Evolutionary conservation across 1,139 yeast species (phyloP), one percentile per base, ranked within the genome.

Genomic region (Nakaseomyces nivariensis): DNA sequence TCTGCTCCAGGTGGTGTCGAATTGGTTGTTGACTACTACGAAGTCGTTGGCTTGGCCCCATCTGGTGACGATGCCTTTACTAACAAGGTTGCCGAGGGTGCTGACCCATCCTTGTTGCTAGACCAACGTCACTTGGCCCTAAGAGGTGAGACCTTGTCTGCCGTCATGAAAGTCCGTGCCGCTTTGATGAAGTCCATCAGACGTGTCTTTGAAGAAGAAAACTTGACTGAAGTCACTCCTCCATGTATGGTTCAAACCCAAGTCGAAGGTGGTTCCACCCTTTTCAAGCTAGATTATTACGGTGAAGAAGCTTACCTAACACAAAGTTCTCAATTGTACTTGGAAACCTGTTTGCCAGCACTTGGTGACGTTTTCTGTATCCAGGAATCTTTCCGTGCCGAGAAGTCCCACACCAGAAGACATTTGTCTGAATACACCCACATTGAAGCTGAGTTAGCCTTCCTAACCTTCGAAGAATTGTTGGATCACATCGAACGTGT

Each of bases 191-290:
- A 73, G 48, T 74, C 94, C 36, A 72, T 94, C 61, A 82, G 99
- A 73, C 76, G 79, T 58, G 85, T 85, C 53, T 90, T 77, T 66
- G 74, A 69, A 34, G 94, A 88, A 62, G 90, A 85, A 72, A 79
- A 81, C 41, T 67, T 89, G 51, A 73, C 81, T 45, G 99, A 94
- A 75, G 97, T 94, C 53, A 92, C 97, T 37, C 97, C 98, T 47
- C 99, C 99, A 63, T 90, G 97, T 72, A 90, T 94, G 97, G 99
- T 94, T 52, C 98, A 94, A 73, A 90, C 97, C 44, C 97, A 92
- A 74, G 99, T 94, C 53, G 99, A 94, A 74, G 98, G 99, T 68
- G 99, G 99, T 49, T 85, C 97, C 34, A 94, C 98, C 17, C 77
- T 94, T 66, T 94, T 94, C 75, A 82, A 84, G 62, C 75, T 94